Conservation (phyloP, 176 grass and related monocot genomes). For the Juncus inflexus region DNA sequence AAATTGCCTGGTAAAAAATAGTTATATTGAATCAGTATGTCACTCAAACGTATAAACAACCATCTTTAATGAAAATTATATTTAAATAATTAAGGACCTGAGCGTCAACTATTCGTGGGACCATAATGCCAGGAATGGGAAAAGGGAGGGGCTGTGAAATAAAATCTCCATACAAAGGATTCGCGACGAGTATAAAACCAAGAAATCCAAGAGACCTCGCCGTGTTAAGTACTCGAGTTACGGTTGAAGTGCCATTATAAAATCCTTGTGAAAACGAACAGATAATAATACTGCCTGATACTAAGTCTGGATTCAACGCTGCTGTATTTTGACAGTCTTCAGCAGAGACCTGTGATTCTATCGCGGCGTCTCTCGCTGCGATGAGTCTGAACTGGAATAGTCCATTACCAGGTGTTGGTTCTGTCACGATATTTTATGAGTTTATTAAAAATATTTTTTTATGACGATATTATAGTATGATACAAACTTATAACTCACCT, state of each 20-base stretch:
- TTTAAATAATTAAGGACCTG: conserved; percentile 6
- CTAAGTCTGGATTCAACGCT: conserved; percentile 27
- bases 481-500: conserved; percentile 13
- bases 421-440: conserved; percentile 7
- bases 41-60: neutral
- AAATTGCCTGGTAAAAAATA: conserved; percentile 25
- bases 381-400: conserved; percentile 34
- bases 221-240: conserved; percentile 35
- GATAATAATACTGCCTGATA: conserved; percentile 41
- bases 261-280: conserved; percentile 56
- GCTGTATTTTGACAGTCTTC: conserved; percentile 53
- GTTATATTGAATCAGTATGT: neutral
- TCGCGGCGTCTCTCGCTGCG: conserved; percentile 42
- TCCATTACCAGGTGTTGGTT: conserved; percentile 43
- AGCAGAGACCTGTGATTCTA: neutral
- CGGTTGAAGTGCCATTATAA: conserved; percentile 41
- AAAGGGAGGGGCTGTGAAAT: conserved; percentile 46
- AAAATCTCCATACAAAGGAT: conserved; percentile 45
- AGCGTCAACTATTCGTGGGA: conserved; percentile 35
- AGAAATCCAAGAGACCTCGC: conserved; percentile 42
- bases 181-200: conserved; percentile 46
- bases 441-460: neutral
- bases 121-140: conserved; percentile 45
- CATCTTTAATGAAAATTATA: neutral
- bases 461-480: no score